A percentile compares a stretch with the other conserved stretches of the same genome.
These are phyloP conservation scores for Xylaria intraflava DNA, from an alignment of 495 filamentous ascomycete species.

Conservation along the genomic window DNA sequence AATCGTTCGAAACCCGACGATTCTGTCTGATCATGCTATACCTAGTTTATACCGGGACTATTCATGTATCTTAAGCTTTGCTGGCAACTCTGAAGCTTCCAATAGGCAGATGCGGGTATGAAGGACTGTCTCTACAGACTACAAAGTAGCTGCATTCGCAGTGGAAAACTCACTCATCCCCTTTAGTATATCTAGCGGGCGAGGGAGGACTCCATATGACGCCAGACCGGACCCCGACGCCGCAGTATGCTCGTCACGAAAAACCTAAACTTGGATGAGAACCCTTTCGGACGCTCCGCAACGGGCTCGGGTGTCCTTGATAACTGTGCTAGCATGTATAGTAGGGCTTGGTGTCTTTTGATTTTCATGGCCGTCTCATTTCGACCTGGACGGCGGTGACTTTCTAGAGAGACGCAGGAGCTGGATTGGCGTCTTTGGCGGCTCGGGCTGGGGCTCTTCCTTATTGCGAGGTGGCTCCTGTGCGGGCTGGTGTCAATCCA, in stretches of 20 bases:
- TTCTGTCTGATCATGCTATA: too few relatives aligned
- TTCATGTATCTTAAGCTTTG: too few relatives aligned
- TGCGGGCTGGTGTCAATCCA: slow-evolving; percentile 1
- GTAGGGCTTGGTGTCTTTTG: background rate
- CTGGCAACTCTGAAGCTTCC: too few relatives aligned
- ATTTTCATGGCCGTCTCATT: background rate
- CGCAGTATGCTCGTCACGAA: background rate
- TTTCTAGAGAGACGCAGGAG: slow-evolving; percentile 12
- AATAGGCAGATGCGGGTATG: too few relatives aligned
- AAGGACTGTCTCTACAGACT: too few relatives aligned
- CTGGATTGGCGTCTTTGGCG: slow-evolving; percentile 14
- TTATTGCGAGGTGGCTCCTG: slow-evolving; percentile 5
- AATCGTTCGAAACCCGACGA: too few relatives aligned
- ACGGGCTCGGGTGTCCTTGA: background rate
- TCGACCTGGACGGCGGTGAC: slow-evolving; percentile 3
- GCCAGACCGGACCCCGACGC: background rate
- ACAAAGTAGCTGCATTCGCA: too few relatives aligned
- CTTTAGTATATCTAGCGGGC: background rate
- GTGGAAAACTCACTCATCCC: too few relatives aligned
- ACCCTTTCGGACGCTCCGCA: background rate
- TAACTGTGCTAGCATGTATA: background rate
- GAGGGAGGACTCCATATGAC: background rate
- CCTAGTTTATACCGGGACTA: too few relatives aligned
- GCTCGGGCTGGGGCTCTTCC: slow-evolving; percentile 12
- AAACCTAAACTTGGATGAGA: background rate